A percentile compares a stretch with the other conserved stretches of the same genome.
Evolutionary conservation across 441 rosid genomes (phyloP).

Genomic region (Aquilaria agallochum): DNA sequence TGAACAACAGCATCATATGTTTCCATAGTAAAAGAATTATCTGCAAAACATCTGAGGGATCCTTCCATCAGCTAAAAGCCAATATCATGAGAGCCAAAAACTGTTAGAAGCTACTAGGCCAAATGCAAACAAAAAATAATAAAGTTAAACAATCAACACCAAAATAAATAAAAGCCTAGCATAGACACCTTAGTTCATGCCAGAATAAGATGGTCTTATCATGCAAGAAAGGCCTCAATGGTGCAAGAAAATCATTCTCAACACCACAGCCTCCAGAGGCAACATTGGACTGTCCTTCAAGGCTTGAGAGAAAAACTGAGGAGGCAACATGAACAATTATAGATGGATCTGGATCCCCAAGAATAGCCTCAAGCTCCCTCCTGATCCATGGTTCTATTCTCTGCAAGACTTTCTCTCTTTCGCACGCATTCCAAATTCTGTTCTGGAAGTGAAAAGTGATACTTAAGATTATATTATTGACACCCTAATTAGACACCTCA

Average conservation of each 20-base stretch:
- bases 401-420: slow-evolving; percentile 31
- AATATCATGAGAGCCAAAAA: slow-evolving; percentile 2
- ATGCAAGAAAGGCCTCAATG: slow-evolving; percentile 43
- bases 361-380: slow-evolving; percentile 69
- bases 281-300: slow-evolving; percentile 30
- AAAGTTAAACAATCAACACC: not conserved
- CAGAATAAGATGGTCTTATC: slow-evolving; percentile 45
- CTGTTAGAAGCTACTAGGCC: not conserved
- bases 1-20: slow-evolving; percentile 59
- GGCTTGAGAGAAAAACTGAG: slow-evolving; percentile 39
- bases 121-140: not conserved
- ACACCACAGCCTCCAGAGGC: slow-evolving; percentile 18
- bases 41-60: slow-evolving; percentile 54
- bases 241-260: slow-evolving; percentile 25
- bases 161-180: not conserved
- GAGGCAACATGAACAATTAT: slow-evolving; percentile 66
- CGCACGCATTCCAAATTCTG: slow-evolving; percentile 19
- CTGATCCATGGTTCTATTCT: slow-evolving; percentile 64
- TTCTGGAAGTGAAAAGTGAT: slow-evolving; percentile 23
- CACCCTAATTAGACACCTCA: not conserved
- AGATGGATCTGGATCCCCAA: slow-evolving; percentile 66
- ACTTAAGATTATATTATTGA: not conserved
- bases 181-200: slow-evolving; percentile 64
- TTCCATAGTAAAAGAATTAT: slow-evolving; percentile 52
- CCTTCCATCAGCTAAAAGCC: not conserved